Percentiles rank a stretch among this genome's conserved stretches.
phyloP scores from a whole-genome alignment of 2,329 filamentous ascomycete genomes.

The Exophiala lecanii-corni region DNA sequence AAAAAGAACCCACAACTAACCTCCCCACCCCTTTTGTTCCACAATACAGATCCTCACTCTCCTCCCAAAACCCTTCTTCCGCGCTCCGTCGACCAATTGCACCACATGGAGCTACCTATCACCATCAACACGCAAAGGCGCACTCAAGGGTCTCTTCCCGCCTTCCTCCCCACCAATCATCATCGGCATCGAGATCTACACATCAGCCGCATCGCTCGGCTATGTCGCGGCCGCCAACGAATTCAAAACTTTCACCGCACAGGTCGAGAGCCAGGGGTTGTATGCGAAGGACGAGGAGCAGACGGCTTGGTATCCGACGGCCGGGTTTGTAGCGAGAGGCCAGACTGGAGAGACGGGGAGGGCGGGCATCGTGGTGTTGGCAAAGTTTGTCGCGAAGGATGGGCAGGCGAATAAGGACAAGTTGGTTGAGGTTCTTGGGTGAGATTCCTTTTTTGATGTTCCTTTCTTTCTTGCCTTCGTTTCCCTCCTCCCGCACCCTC shows the following conservation, averaged over 20 bases:
- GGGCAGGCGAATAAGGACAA: conserved; percentile 14
- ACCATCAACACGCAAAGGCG: conserved; percentile 89
- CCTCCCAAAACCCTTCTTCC: conserved; percentile 6
- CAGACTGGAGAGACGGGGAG: conserved; percentile 11
- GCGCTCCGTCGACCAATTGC: conserved; percentile 5
- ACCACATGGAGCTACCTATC: conserved; percentile 96
- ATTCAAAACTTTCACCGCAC: conserved; percentile 8
- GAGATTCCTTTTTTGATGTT: conserved; percentile 2
- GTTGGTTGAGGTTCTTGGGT: conserved; percentile 21
- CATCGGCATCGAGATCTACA: conserved; percentile 18
- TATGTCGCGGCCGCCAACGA: conserved; percentile 5
- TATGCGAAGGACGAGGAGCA: conserved; percentile 9
- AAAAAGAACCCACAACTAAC: no score
- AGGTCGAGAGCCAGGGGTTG: conserved; percentile 13
- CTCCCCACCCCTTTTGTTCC: no score
- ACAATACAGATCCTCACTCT: conserved; percentile 4
- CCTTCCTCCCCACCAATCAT: conserved; percentile 8
- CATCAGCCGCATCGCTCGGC: conserved; percentile 7
- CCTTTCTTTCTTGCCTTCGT: neutral
- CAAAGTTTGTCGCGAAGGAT: conserved; percentile 23
- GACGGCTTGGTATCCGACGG: conserved; percentile 19
- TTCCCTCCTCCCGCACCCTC: no score
- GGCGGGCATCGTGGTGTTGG: conserved; percentile 23
- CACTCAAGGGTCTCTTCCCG: conserved; percentile 89
- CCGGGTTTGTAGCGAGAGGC: conserved; percentile 22